Conservation (phyloP, 2,329 filamentous ascomycete genomes). For the Epichloe coenophiala region DNA sequence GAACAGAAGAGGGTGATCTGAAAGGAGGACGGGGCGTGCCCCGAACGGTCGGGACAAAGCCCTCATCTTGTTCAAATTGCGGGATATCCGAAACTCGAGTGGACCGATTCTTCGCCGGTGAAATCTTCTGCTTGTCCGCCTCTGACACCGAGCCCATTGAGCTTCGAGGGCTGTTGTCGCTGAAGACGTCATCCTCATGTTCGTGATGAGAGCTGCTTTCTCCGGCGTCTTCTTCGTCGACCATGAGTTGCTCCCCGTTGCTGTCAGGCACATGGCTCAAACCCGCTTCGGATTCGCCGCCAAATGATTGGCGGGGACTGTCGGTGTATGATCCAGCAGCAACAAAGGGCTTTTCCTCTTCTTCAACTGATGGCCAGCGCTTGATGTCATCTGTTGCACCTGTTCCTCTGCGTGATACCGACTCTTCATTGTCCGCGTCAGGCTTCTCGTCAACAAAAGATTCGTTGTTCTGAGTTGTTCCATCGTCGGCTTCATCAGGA, state of each 20-base stretch:
- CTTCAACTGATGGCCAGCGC: conserved; percentile 23
- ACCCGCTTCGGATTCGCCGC: conserved; percentile 11
- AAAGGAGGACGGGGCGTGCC: conserved; percentile 50
- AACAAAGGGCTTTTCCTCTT: conserved; percentile 12
- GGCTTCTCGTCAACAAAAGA: not conserved
- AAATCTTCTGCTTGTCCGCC: conserved; percentile 20
- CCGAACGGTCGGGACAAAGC: conserved; percentile 41
- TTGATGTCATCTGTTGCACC: conserved; percentile 10
- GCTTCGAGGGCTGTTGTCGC: conserved; percentile 42
- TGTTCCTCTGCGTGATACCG: conserved; percentile 8
- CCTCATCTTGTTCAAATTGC: conserved; percentile 29
- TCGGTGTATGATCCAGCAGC: conserved; percentile 12
- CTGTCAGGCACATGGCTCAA: conserved; percentile 10
- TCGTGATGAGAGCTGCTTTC: conserved; percentile 38
- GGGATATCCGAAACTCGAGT: conserved; percentile 38
- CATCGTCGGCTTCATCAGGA: conserved; percentile 1
- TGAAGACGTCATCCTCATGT: conserved; percentile 44
- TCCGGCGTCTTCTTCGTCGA: conserved; percentile 15
- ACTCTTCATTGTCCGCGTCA: not conserved
- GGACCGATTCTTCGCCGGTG: conserved; percentile 17
- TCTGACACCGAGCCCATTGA: conserved; percentile 38
- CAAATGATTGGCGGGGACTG: conserved; percentile 11
- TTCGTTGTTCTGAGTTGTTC: not conserved
- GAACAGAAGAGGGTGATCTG: conserved; percentile 54
- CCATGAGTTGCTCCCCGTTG: conserved; percentile 7